phyloP scores from a whole-genome alignment of 2,329 filamentous ascomycete genomes.

The Remersonia thermophila region DNA sequence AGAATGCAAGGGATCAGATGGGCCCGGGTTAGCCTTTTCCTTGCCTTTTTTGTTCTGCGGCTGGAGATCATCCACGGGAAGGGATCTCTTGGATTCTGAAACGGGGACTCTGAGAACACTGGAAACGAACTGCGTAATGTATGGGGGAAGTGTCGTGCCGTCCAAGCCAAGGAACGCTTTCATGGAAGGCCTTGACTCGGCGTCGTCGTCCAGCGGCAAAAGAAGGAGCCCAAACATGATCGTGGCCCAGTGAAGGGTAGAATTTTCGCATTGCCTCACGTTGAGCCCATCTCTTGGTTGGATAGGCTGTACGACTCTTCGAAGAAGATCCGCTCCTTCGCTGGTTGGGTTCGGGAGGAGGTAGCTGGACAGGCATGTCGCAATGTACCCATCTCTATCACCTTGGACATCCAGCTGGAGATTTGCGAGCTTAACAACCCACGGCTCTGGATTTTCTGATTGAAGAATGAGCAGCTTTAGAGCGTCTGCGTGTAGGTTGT shows the following conservation, averaged over 20 bases:
- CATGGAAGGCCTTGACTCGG: not conserved
- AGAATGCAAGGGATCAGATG: no score
- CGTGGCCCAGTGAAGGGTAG: constrained; percentile 8
- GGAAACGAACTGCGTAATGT: constrained; percentile 1
- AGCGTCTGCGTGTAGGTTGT: constrained; percentile 5
- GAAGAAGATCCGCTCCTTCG: constrained; percentile 1
- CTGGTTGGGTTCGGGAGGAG: no score
- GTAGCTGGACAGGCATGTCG: constrained; percentile 12
- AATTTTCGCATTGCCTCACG: constrained; percentile 3
- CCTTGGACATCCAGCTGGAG: constrained; percentile 11
- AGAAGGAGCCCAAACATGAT: constrained; percentile 3
- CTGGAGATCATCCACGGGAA: not conserved
- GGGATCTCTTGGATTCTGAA: not conserved
- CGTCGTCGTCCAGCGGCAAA: no score
- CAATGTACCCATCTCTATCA: constrained; percentile 11
- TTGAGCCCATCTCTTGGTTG: not conserved
- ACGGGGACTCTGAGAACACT: not conserved
- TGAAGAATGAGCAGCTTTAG: constrained; percentile 12
- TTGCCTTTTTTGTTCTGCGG: not conserved
- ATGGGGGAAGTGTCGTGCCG: not conserved
- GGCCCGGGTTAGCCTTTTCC: no score
- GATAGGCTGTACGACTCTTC: no score
- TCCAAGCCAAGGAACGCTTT: not conserved
- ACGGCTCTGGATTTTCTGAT: constrained; percentile 5
- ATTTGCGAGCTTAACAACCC: constrained; percentile 5